Evolutionary conservation across 2,329 filamentous ascomycete species (phyloP), one percentile per base, ranked within the genome.

Genomic region (Paracoccidioides brasiliensis): DNA sequence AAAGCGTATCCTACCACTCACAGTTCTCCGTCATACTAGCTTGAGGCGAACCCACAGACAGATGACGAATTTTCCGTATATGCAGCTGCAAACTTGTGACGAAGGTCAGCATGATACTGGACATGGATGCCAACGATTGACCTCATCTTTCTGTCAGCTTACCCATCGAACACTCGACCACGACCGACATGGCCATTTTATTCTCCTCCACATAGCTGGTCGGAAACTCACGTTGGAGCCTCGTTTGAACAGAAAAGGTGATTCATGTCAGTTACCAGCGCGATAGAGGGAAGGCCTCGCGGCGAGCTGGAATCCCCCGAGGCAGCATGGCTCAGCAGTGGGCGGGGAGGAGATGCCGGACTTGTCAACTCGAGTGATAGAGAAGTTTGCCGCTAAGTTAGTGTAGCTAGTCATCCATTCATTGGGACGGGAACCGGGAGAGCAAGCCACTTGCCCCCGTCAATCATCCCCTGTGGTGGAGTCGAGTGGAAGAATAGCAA

Each of bases 81-180:
- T 52, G 49, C 38, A 52, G 38, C 49, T 30, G 28, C 49, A 9
- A 52, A 52, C 38, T 52, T 52, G 49, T 52, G 49, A 52, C 49
- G 49, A 52, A 10, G 42, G 35, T 5, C 10, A 32, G 37, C 15
- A 32, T 40, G 49, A 52, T 30, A 22, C n/a, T 52, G 14, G n/a
- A 49, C 22, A 49, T 37, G 5, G 8, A 38, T 49, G 8, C 33
- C 46, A 6, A 10, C 33, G 12, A 49, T n/a, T 49, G 30, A n/a
- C 6, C 14, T 35, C 43, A n/a, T 28, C 22, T 6, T 6, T 5
- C 44, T 30, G 43, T 22, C 22, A 22, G 22, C 22, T 2, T 22
- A 22, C 22, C 22, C 22, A 22, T 22, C 22, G 22, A 22, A 22
- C 22, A 22, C 22, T 22, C 7, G 37, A 12, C 37, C 37, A 3